These are phyloP conservation scores for Carex scoparia DNA, from an alignment of 176 grass and related monocot genomes.

Conservation along the genomic window DNA sequence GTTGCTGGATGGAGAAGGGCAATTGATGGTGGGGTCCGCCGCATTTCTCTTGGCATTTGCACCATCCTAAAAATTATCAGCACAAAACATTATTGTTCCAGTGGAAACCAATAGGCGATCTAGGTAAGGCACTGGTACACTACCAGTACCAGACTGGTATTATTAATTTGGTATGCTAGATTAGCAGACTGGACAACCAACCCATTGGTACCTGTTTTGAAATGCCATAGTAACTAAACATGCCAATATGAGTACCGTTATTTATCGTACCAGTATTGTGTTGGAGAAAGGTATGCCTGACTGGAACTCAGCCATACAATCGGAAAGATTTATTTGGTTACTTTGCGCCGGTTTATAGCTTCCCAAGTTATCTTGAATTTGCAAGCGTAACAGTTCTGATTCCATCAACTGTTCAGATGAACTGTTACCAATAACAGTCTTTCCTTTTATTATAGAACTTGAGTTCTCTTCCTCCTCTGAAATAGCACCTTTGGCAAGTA, in stretches of 20 bases:
- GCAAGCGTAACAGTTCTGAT: conserved; percentile 60
- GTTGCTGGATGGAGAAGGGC: conserved; percentile 53
- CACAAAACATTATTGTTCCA: conserved; percentile 23
- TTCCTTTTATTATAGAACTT: conserved; percentile 44
- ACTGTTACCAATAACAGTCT: conserved; percentile 35
- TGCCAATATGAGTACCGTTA: neutral
- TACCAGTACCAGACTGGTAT: neutral
- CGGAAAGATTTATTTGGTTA: conserved; percentile 42
- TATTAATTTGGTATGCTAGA: neutral
- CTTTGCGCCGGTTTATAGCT: conserved; percentile 40
- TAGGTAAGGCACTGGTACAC: neutral
- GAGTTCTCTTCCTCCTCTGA: conserved; percentile 46
- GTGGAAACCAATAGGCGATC: neutral
- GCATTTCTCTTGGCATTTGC: conserved; percentile 41
- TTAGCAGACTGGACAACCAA: neutral
- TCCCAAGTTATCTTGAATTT: conserved; percentile 44
- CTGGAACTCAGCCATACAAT: conserved; percentile 39
- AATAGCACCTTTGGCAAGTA: conserved; percentile 71
- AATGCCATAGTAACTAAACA: neutral
- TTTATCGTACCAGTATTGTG: conserved; percentile 20
- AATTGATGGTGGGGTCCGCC: conserved; percentile 16
- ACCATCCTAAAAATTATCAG: conserved; percentile 39
- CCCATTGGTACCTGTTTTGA: neutral
- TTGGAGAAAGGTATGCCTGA: conserved; percentile 33
- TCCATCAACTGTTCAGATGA: conserved; percentile 38